Evolutionary conservation across 192 early-diverging fungal genomes (phyloP).

Genomic region (Coemansia sp.): DNA sequence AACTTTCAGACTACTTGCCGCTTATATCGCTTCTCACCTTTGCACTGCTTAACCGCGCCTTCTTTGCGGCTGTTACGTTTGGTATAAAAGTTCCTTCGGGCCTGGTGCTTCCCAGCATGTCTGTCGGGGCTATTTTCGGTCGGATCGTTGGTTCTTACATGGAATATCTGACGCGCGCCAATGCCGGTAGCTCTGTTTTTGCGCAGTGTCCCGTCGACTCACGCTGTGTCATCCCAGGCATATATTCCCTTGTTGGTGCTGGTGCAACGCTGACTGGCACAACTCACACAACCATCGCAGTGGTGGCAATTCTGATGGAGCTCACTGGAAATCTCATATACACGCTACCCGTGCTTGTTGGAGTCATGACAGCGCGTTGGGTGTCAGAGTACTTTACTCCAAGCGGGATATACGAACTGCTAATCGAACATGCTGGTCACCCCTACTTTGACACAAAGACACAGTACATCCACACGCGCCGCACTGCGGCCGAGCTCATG

Average conservation of each 20-base stretch:
- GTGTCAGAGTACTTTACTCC: constrained; percentile 68
- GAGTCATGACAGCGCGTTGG: constrained; percentile 69
- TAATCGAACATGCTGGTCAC: constrained; percentile 69
- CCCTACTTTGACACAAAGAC: constrained; percentile 78
- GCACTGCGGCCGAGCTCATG: constrained; percentile 63
- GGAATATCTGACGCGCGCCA: constrained; percentile 49
- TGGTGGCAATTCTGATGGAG: constrained; percentile 77
- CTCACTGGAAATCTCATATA: constrained; percentile 76
- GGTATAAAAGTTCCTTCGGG: constrained; percentile 59
- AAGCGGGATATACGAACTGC: constrained; percentile 72
- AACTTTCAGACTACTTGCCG: constrained; percentile 42
- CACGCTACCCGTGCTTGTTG: constrained; percentile 63
- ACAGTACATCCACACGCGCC: constrained; percentile 66
- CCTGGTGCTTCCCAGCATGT: constrained; percentile 58
- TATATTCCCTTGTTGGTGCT: constrained; percentile 65
- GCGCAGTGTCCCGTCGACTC: constrained; percentile 50
- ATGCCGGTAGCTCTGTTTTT: constrained; percentile 41
- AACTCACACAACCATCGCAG: constrained; percentile 64
- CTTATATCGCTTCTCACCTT: constrained; percentile 47
- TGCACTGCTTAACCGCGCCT: constrained; percentile 50
- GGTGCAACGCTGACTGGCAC: constrained; percentile 58
- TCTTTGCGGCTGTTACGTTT: constrained; percentile 59
- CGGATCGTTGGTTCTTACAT: constrained; percentile 44
- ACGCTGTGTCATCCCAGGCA: constrained; percentile 69
- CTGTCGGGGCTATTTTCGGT: constrained; percentile 58